These are phyloP conservation scores for Microbotryomycetes sp. DNA, from an alignment of 1,284 basidiomycete genomes.

Conservation along the genomic window DNA sequence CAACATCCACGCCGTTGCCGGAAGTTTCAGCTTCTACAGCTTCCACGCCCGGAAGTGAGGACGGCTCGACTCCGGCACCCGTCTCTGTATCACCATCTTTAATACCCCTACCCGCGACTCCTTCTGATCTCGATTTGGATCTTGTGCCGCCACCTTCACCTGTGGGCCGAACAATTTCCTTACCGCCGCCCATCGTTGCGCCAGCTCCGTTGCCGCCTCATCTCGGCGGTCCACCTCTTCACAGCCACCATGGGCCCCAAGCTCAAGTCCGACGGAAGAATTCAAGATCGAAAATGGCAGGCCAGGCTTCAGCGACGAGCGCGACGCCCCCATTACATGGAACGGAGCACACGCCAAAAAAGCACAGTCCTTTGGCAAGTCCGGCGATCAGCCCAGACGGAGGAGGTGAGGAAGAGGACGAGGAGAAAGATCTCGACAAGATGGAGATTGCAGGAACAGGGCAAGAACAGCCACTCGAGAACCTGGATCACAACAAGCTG, in stretches of 20 bases:
- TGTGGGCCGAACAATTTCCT: conserved; percentile 7
- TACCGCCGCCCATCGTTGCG: conserved; percentile 12
- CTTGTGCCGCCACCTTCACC: conserved; percentile 14
- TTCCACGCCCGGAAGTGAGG: background rate
- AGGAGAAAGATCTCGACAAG: background rate
- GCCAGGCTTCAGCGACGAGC: background rate
- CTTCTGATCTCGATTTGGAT: background rate
- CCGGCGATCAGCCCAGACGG: background rate
- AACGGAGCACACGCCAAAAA: conserved; percentile 4
- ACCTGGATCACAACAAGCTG: background rate
- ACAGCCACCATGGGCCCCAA: background rate
- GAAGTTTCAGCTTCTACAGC: background rate
- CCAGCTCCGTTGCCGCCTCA: conserved; percentile 16
- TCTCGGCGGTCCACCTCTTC: background rate
- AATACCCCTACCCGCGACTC: background rate
- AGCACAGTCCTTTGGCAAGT: conserved; percentile 2
- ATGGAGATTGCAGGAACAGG: background rate
- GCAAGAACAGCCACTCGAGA: background rate
- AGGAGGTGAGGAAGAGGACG: background rate
- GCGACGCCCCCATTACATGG: background rate
- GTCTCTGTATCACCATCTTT: background rate
- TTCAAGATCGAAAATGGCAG: background rate
- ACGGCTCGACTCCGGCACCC: background rate
- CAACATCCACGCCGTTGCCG: background rate
- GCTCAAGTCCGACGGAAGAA: background rate